Evolutionary conservation across 768 basidiomycete species (phyloP).

Genomic region (Suillus subaureus): DNA sequence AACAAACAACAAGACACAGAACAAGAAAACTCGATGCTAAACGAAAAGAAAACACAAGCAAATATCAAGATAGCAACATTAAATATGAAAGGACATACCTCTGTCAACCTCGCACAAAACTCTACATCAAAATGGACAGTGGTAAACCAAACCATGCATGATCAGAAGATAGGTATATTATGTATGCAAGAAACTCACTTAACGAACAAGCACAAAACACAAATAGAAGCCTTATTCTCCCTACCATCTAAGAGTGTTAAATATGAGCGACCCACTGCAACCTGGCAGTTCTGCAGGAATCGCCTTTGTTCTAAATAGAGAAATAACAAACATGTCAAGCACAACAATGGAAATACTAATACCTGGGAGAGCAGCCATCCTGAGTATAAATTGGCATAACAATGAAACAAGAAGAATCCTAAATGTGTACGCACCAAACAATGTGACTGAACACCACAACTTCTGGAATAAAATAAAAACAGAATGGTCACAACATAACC

Average conservation of each 20-base stretch:
- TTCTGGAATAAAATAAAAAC: constrained; percentile 20
- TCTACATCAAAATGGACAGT: constrained; percentile 19
- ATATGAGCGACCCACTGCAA: not conserved
- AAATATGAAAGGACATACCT: not conserved
- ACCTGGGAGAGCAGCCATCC: constrained; percentile 15
- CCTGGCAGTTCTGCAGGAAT: constrained; percentile 17
- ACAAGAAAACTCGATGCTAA: not conserved
- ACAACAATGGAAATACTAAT: not conserved
- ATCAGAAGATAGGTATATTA: constrained; percentile 19
- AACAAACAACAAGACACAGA: not conserved
- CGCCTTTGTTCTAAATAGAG: constrained; percentile 20
- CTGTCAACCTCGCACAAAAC: accelerated
- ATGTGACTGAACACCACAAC: not conserved
- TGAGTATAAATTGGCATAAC: constrained; percentile 20
- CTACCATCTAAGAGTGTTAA: constrained; percentile 6
- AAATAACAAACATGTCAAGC: not conserved
- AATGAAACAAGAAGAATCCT: constrained; percentile 9
- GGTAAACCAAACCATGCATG: constrained; percentile 15
- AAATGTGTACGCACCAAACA: constrained; percentile 26
- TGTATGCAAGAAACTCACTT: constrained; percentile 29
- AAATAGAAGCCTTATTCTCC: not conserved
- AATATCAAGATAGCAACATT: not conserved
- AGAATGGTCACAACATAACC: too few species aligned
- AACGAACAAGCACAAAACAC: not conserved
- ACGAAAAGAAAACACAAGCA: not conserved